Percentiles rank a stretch among this genome's conserved stretches.
These are phyloP conservation scores for Calonectria naviculata DNA, from an alignment of 2,329 filamentous ascomycete genomes.

Conservation along the genomic window DNA sequence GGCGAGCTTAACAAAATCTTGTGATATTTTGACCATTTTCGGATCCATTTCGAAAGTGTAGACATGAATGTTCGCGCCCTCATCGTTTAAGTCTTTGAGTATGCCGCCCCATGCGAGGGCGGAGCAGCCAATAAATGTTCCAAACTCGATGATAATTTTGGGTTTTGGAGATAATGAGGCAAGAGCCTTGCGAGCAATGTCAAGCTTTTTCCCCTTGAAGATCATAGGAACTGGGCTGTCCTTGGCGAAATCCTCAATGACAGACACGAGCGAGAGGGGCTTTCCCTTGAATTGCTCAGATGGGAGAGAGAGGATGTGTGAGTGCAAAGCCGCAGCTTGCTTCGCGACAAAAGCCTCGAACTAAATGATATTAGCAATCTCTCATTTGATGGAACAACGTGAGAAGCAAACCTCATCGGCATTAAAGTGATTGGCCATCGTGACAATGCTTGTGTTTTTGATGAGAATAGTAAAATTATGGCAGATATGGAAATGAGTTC, in stretches of 20 bases:
- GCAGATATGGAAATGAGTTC: too few relatives aligned
- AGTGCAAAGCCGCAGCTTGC: not conserved
- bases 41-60: constrained; percentile 3
- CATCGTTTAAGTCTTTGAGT: not conserved
- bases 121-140: not conserved
- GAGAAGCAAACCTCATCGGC: not conserved
- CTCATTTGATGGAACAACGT: not conserved
- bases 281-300: not conserved
- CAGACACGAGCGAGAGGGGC: not conserved
- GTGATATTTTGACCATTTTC: not conserved
- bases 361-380: not conserved
- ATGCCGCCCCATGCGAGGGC: not conserved
- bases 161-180: not conserved
- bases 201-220: not conserved
- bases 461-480: too few relatives aligned
- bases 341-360: not conserved
- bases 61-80: not conserved
- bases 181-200: not conserved
- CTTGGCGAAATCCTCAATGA: not conserved
- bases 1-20: not conserved
- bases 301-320: not conserved
- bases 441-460: too few relatives aligned
- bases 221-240: not conserved
- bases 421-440: not conserved
- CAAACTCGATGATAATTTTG: not conserved